Evolutionary conservation across 1,284 basidiomycete genomes (phyloP), one percentile per base, ranked within the genome.

Genomic region (Sutorius eximius): DNA sequence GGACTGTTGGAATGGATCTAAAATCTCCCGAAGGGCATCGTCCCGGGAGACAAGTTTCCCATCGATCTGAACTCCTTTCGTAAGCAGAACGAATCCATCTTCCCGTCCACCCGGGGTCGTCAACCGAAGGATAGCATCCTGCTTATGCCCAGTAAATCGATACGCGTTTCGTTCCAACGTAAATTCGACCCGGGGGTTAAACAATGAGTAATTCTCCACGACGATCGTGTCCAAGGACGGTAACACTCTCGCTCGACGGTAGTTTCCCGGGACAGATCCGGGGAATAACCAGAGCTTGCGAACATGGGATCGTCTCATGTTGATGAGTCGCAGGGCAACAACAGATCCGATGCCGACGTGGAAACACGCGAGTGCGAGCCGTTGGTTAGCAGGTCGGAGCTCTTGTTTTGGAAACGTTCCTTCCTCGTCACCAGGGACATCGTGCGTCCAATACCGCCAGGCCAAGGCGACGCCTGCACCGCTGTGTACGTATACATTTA

Each of bases 391-490:
- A 12, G 70, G 68, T n/a, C 67, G 70, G 46, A 68, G 67, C 27
- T 65, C 68, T 42, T 51, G 51, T 45, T 49, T 59, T 3, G 57
- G 53, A n/a, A 56, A 36, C 9, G 49, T 45, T 1, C 59, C 61
- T 44, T 67, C 53, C 18, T 55, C 51, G 20, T 62, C 51, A 3
- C 45, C 33, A 12, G 57, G 50, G 18, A 57, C 50, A 2, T 69
- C 54, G 45, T 62, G 42, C 15, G 67, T 66, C 63, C 69, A 71
- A 42, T 70, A 62, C 24, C 55, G 62, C 70, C 67, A 68, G 16
- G 65, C 65, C 5, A 72, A 42, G 16, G 85, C 75, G 22, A 82
- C 83, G 59, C 67, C 65, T 15, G 63, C 33, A 12, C 65, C 65
- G 7, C 64, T 66, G 55, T 47, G 22, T 16, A 29, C 22, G 45